Conservation (phyloP, 805 yeast species). For the Barnettozyma vustinii region DNA sequence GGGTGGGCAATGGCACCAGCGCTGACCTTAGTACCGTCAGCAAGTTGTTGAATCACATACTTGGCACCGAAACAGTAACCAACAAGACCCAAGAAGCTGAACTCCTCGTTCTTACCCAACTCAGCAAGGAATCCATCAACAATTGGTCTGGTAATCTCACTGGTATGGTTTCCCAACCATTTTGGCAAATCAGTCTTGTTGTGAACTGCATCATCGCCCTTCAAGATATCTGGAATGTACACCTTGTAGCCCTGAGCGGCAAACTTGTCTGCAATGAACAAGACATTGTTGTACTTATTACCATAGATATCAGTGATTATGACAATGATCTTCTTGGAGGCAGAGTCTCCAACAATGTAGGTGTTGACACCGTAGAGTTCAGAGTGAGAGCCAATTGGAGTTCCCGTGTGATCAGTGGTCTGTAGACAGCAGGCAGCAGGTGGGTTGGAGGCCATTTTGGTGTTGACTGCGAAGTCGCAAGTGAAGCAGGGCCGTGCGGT, state of each 20-base stretch:
- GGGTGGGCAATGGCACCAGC: slow-evolving; percentile 85
- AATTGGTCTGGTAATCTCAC: slow-evolving; percentile 42
- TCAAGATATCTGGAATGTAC: slow-evolving; percentile 69
- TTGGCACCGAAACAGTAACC: slow-evolving; percentile 90
- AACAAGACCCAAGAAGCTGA: slow-evolving; percentile 47
- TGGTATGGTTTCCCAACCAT: slow-evolving; percentile 55
- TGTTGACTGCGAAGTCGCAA: neutral
- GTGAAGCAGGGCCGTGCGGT: neutral
- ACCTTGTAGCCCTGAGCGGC: slow-evolving; percentile 61
- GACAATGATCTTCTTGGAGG: slow-evolving; percentile 45
- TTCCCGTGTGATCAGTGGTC: slow-evolving; percentile 42
- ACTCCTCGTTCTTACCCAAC: slow-evolving; percentile 40
- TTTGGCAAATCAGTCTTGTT: slow-evolving; percentile 24
- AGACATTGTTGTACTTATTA: slow-evolving; percentile 46
- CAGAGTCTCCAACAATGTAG: slow-evolving; percentile 41
- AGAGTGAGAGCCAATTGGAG: slow-evolving; percentile 38
- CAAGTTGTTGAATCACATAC: slow-evolving; percentile 49
- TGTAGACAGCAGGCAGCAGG: slow-evolving; percentile 45
- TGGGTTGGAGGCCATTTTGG: slow-evolving; percentile 43
- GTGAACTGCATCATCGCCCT: slow-evolving; percentile 38
- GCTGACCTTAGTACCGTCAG: slow-evolving; percentile 34
- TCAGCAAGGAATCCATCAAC: slow-evolving; percentile 42
- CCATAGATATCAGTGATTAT: slow-evolving; percentile 72
- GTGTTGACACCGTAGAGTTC: slow-evolving; percentile 39
- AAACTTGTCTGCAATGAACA: slow-evolving; percentile 61